phyloP scores from a whole-genome alignment of 805 yeast species.

The Diddensiella santjacobensis region DNA sequence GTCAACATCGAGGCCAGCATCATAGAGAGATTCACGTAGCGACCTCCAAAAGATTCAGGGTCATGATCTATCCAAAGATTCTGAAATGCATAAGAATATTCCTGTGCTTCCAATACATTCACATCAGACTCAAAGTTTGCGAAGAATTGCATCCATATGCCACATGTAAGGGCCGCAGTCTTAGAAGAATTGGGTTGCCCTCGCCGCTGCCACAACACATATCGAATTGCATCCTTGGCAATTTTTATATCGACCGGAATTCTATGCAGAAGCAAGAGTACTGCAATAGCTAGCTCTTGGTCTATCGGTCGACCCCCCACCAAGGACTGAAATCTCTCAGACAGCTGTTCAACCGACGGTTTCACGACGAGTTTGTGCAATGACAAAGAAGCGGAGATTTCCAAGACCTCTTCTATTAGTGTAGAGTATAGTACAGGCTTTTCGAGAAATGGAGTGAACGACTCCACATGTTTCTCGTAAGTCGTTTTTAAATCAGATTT shows the following conservation, averaged over 20 bases:
- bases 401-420: not conserved
- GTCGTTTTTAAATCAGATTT: not conserved
- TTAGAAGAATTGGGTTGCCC: not conserved
- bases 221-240: not conserved
- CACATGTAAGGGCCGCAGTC: not conserved
- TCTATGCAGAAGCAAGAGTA: constrained; percentile 6
- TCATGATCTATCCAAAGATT: not conserved
- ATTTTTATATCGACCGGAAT: not conserved
- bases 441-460: constrained; percentile 8
- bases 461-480: not conserved
- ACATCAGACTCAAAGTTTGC: not conserved
- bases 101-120: not conserved
- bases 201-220: not conserved
- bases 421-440: not conserved
- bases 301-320: not conserved
- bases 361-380: not conserved
- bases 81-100: not conserved
- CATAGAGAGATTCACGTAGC: constrained; percentile 4
- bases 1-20: not conserved
- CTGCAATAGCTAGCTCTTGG: constrained; percentile 1
- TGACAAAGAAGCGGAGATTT: not conserved
- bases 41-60: constrained; percentile 2
- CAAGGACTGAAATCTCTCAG: not conserved
- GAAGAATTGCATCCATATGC: constrained; percentile 1
- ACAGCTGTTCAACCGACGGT: not conserved